Base-by-base conservation (phyloP, 2,329 filamentous ascomycete genomes). In the Fusarium irregulare region DNA sequence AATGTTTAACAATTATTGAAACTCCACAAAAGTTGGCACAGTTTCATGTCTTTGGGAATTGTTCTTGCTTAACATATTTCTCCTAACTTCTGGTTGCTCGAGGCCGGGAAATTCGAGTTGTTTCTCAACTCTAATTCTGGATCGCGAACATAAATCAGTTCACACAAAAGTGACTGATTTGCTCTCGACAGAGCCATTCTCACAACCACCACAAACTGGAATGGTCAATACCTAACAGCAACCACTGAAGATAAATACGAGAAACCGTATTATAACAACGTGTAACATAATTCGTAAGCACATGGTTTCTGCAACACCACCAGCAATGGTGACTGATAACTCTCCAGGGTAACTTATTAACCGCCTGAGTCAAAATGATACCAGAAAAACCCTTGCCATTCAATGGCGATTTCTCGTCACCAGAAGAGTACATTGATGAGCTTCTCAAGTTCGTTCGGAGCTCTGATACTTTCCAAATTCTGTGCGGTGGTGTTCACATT, bases 401-500 rank as follows among this genome's bases (percentile, higher is more conserved):
- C 76, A 85, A 88, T 34, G 85, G 89, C 53, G 87, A 88, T 74
- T 98, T 95, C 83, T 78, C 83, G 40, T 88, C 88, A 46, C 82
- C 89, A 8, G 92, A 97, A 49, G 87, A 89, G 56, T 99, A 97
- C 79, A 87, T 97, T 50, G 85, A 92, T 27, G 90, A 89, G 20
- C 87, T 98, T 14, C 85, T 98, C 27, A 78, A 88, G 21, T 97
- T 98, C 75, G 88, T 90, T 3, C 89, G 89, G 8, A 89, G 89
- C 4, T 92, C 92, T 47, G 87, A 91, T 56, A 84, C 93, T 2
- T 94, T 98, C 73, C 92, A 93, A 71, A 93, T 93, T 27, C 86
- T 99, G n/a, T 97, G 94, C 77, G 96, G 96, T 56, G 94, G 95
- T n/a, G 93, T 98, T 1, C 96, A 99, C 77, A 94, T 99, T 68